These are phyloP conservation scores for Komagataella pseudopastoris DNA, from an alignment of 805 yeast genomes.

Conservation along the genomic window DNA sequence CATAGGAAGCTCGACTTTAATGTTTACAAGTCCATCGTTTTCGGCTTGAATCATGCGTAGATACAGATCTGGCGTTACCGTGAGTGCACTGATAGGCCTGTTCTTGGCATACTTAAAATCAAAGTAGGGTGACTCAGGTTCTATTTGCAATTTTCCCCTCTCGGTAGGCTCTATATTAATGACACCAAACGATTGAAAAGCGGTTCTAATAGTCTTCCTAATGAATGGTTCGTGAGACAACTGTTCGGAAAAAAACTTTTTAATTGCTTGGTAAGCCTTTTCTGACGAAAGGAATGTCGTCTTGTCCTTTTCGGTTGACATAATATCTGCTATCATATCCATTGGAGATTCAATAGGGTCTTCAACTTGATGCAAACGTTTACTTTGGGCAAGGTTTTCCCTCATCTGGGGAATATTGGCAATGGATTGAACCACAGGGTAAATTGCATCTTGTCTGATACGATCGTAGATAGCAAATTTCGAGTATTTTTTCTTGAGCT, in stretches of 20 bases:
- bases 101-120: constrained; percentile 87
- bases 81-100: constrained; percentile 64
- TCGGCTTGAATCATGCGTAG: constrained; percentile 91
- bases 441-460: constrained; percentile 49
- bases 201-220: constrained; percentile 54
- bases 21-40: constrained; percentile 52
- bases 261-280: constrained; percentile 60
- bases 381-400: constrained; percentile 58
- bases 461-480: constrained; percentile 53
- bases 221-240: constrained; percentile 70
- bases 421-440: constrained; percentile 50
- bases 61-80: constrained; percentile 64
- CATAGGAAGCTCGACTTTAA: constrained; percentile 41
- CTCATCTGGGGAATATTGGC: constrained; percentile 78
- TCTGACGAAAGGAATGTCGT: constrained; percentile 41
- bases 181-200: constrained; percentile 48
- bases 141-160: constrained; percentile 69
- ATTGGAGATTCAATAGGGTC: constrained; percentile 52
- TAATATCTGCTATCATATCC: constrained; percentile 33
- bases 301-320: constrained; percentile 12
- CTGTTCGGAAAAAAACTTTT: constrained; percentile 67
- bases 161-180: constrained; percentile 72
- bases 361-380: constrained; percentile 58
- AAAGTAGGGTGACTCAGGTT: constrained; percentile 66
- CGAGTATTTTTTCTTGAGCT: constrained; percentile 33